These are phyloP conservation scores for Colletotrichum shisoi DNA, from an alignment of 2,329 filamentous ascomycete species.

Conservation along the genomic window DNA sequence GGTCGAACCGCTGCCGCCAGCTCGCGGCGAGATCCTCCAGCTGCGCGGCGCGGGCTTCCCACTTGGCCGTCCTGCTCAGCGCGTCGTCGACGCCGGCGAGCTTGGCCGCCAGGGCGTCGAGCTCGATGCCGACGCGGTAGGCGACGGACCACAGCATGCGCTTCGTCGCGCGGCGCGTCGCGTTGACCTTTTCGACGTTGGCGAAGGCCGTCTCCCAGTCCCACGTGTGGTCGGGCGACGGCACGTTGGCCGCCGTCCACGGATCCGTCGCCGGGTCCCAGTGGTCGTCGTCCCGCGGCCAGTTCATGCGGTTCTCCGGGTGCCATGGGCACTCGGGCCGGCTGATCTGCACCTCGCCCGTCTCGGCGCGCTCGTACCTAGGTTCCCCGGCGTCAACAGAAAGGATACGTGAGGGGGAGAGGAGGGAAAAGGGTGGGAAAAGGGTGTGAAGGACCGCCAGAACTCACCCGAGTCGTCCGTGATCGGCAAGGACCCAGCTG, in stretches of 20 bases:
- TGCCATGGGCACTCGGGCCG: slow-evolving; percentile 44
- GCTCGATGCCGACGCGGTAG: slow-evolving; percentile 52
- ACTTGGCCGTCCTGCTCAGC: slow-evolving; percentile 34
- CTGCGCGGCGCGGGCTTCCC: slow-evolving; percentile 38
- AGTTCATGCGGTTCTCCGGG: slow-evolving; percentile 47
- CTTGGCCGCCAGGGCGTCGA: slow-evolving; percentile 38
- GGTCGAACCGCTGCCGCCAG: slow-evolving; percentile 21
- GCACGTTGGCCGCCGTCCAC: slow-evolving; percentile 24
- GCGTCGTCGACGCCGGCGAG: slow-evolving; percentile 19
- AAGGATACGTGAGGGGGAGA: too few relatives aligned
- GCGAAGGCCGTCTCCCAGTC: slow-evolving; percentile 42
- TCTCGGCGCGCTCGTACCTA: slow-evolving; percentile 18
- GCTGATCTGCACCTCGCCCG: slow-evolving; percentile 42
- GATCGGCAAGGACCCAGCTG: slow-evolving; percentile 42
- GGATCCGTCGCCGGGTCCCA: slow-evolving; percentile 5
- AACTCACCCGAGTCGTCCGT: slow-evolving; percentile 43
- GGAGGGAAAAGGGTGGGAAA: too few relatives aligned
- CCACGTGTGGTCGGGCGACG: slow-evolving; percentile 11
- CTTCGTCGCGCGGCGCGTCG: slow-evolving; percentile 33
- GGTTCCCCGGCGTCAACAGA: neutral
- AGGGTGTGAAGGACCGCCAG: neutral
- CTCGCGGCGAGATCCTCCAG: slow-evolving; percentile 34
- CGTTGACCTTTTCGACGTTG: slow-evolving; percentile 41
- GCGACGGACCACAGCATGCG: slow-evolving; percentile 49
- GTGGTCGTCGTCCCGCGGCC: slow-evolving; percentile 40